A percentile compares a stretch with the other conserved stretches of the same genome.
These are phyloP conservation scores for Populus pruinosa DNA, from an alignment of 345 rosid species.

Conservation along the genomic window DNA sequence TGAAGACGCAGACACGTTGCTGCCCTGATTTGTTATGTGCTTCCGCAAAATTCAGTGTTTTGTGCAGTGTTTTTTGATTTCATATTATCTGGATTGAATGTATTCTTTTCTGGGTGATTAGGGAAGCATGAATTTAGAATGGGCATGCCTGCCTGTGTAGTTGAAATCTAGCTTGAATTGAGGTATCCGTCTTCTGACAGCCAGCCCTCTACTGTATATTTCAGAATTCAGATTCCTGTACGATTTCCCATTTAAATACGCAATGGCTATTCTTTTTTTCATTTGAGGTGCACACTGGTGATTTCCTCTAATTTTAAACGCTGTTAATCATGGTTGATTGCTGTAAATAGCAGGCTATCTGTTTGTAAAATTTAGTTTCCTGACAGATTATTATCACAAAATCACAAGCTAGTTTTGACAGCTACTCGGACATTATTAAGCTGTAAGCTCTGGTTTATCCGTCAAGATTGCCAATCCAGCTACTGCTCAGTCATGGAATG, in stretches of 20 bases:
- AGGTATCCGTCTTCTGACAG: constrained; percentile 5
- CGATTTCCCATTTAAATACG: constrained; percentile 16
- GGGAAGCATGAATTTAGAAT: constrained; percentile 20
- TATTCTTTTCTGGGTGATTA: constrained; percentile 18
- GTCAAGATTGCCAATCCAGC: not conserved
- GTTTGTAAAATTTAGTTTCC: not conserved
- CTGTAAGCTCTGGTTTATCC: not conserved
- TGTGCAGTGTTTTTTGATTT: constrained; percentile 36
- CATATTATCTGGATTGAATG: constrained; percentile 19
- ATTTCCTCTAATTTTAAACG: not conserved
- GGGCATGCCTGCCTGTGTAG: constrained; percentile 24
- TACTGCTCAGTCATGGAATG: not conserved
- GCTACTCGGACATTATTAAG: not conserved
- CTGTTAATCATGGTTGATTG: not conserved
- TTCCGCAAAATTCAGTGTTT: constrained; percentile 27
- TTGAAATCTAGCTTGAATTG: constrained; percentile 28
- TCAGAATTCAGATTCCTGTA: constrained; percentile 29
- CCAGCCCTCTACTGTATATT: constrained; percentile 33
- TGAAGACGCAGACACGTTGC: not conserved
- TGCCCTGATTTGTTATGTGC: constrained; percentile 1
- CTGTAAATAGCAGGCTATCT: not conserved
- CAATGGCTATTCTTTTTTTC: constrained; percentile 21
- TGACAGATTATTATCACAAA: not conserved
- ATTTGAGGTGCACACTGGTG: not conserved
- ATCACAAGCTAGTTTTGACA: not conserved